Conservation (phyloP, 441 rosid genomes). For the Pelargonium cotyledonis region DNA sequence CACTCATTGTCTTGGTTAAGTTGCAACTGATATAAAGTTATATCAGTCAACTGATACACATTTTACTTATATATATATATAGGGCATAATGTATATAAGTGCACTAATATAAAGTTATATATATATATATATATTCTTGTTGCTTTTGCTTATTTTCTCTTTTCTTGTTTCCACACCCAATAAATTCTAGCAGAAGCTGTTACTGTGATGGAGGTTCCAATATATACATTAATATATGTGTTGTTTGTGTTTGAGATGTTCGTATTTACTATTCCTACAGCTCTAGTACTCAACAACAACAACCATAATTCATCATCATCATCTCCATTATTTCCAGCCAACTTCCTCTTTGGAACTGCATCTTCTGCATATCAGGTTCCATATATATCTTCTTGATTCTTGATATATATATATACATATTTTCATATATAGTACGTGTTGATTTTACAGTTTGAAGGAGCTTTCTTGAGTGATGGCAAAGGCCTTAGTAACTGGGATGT, state of each 20-base stretch:
- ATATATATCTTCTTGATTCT: no score
- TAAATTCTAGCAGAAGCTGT: no score
- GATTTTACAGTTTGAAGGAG: conserved; percentile 41
- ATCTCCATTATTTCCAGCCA: conserved; percentile 16
- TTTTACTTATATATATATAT: no score
- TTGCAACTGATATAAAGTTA: no score
- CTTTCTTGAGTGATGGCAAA: conserved; percentile 40
- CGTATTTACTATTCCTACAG: not conserved
- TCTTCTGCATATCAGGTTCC: conserved; percentile 33
- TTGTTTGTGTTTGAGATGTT: not conserved
- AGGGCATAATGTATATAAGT: no score
- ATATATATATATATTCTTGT: no score
- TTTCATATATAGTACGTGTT: no score
- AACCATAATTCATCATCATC: not conserved
- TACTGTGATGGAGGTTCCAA: not conserved
- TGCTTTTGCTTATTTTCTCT: not conserved
- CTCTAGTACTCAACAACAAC: not conserved
- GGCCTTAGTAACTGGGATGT: conserved; percentile 54
- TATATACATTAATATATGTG: not conserved
- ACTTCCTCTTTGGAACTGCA: conserved; percentile 35
- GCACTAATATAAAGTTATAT: no score
- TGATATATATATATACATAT: no score
- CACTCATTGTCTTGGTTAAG: no score
- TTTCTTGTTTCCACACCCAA: not conserved
- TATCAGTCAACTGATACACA: no score